Evolutionary conservation across 306 rosid species (phyloP), one percentile per base, ranked within the genome.

Genomic region (Mimosa bimucronata): DNA sequence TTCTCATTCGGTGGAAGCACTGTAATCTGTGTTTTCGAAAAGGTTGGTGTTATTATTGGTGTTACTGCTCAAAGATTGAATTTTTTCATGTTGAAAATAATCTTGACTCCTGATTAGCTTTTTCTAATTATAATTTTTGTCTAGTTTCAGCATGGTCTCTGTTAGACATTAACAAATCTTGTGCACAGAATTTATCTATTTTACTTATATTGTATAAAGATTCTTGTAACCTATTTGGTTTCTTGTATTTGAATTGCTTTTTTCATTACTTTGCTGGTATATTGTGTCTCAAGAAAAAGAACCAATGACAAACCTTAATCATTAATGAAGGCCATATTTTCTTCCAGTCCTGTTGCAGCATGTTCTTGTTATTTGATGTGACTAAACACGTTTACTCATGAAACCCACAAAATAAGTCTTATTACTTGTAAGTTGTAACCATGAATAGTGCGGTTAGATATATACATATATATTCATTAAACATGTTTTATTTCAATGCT

Each of bases 1-100:
- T 95, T 95, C 90, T 92, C 98, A 53, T 95, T 95, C 71, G 97
- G 98, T 58, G 98, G 98, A 85, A 95, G 98, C 89, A 95, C 98
- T 18, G 97, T 92, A 40, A 92, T 95, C 65, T 95, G 98, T 70
- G 90, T 91, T 76, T 92, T 95, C 14, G 92, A 90, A 85, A 90
- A 91, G 98, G 98, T 92, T 79, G 53, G 94, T 85, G 21, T 78
- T 46, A 37, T 30, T 12, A 52, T 23, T 29, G 7, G 29, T 44
- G 66, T n/a, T 82, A 66, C 45, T 70, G 21, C 31, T 45, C 31
- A 52, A 7, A 52, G 45, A 69, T 65, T 44, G 82, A 71, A 64
- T 57, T 66, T 45, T 45, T 41, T 73, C 46, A 76, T 21, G 64
- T 57, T 62, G 69, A 71, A 58, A 61, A 16, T 69, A 45, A 37